Base-by-base conservation (phyloP, 257 asterid species). In the Leptodermis oblonga region DNA sequence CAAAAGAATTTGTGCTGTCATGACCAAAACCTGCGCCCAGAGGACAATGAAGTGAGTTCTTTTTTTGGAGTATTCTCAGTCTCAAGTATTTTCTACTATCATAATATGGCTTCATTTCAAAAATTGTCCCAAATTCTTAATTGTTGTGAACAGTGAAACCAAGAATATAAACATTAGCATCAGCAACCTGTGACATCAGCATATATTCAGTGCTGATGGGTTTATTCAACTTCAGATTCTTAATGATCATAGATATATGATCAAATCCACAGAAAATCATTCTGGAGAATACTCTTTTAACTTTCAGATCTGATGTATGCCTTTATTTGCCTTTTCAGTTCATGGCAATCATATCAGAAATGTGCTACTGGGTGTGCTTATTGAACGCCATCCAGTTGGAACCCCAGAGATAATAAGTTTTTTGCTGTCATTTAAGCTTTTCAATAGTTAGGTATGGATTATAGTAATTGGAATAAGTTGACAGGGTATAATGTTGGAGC, bases 1-100 rank as follows among this genome's bases (percentile, higher is more conserved):
- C 79, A 94, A 83, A 70, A 91, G 96, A 82, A 94, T 94, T 80
- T 94, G 99, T 71, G 99, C 99, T 18, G 99, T 94, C 99, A 94
- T 94, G 84, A 94, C 99, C 77, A 94, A 81, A 75, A 94, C 97
- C 99, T 94, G 95, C 79, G 76, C 76, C 73, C 49, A 67, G 63
- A 73, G 59, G 30, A 60, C 61, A 37, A 31, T 58, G 30, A 69
- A 67, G 39, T 73, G 34, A 46, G 18, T 9, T 7, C 75, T 64
- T 51, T 52, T 67, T 67, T 62, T 14, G 1, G 1, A 53, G 22
- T 36, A 33, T 18, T 33, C 4, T 60, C 53, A 48, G 17, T 13
- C 5, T n/a, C n/a, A n/a, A 41, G 39, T 23, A n/a, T n/a, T n/a
- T 0, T 62, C 49, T 62, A 36, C 51, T 62, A 51, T 62, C 31